Conservation (phyloP, 345 rosid species). For the Rhizophora apiculata region DNA sequence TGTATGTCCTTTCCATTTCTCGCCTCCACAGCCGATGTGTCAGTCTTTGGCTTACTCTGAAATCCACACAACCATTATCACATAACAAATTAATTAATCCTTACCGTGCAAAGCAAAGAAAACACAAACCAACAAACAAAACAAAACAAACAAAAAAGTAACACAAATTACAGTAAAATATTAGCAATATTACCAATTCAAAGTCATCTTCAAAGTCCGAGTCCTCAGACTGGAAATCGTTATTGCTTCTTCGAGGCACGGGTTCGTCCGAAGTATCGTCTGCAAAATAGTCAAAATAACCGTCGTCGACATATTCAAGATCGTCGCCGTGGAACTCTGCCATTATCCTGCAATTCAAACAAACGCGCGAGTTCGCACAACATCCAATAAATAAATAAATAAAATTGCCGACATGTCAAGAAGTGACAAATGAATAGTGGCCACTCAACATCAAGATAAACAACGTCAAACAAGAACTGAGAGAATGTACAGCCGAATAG, state of each 20-base stretch:
- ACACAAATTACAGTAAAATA: no score
- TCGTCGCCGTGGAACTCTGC: conserved; percentile 47
- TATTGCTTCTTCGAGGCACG: conserved; percentile 22
- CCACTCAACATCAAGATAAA: no score
- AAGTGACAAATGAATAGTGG: no score
- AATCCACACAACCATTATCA: background rate
- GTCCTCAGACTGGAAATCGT: conserved; percentile 24
- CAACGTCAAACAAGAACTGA: background rate
- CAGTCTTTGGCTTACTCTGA: conserved; percentile 54
- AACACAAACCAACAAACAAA: background rate
- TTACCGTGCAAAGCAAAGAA: no score
- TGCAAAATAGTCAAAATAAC: conserved; percentile 34
- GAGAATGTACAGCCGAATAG: background rate
- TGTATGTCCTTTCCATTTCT: conserved; percentile 90
- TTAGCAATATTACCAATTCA: conserved; percentile 33
- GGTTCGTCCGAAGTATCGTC: conserved; percentile 30
- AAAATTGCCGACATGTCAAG: no score
- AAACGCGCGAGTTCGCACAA: no score
- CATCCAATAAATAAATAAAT: no score
- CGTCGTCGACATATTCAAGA: conserved; percentile 44
- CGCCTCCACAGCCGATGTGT: conserved; percentile 78
- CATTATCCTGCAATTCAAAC: conserved; percentile 35
- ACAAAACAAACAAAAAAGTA: background rate
- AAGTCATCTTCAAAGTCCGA: conserved; percentile 67
- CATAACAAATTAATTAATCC: background rate